These are phyloP conservation scores for Diplotaxis tenuifolia DNA, from an alignment of 345 rosid genomes.

Conservation along the genomic window DNA sequence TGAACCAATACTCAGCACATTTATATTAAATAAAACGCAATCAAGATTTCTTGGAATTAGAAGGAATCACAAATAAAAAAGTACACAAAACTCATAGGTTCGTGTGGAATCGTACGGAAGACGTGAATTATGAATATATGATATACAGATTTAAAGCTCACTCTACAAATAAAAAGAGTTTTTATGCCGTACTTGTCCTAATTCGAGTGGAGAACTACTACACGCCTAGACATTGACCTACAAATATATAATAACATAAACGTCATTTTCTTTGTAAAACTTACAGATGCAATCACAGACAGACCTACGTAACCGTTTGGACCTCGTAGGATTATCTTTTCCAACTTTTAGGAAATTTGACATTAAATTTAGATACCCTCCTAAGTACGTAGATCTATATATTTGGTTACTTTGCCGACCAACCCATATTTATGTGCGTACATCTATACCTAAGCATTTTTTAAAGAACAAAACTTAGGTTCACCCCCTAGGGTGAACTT, in stretches of 20 bases:
- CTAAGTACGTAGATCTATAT: not conserved
- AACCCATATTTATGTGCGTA: not conserved
- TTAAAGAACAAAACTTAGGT: too few species aligned
- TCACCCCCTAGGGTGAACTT: too few species aligned
- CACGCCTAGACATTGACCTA: constrained; percentile 17
- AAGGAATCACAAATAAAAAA: too few species aligned
- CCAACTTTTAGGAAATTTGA: constrained; percentile 5
- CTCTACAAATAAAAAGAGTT: not conserved
- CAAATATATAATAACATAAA: not conserved
- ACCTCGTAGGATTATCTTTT: constrained; percentile 11
- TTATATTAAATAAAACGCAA: not conserved
- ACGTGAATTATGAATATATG: constrained; percentile 8
- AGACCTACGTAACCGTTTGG: constrained; percentile 14
- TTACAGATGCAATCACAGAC: constrained; percentile 5
- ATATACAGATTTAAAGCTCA: constrained; percentile 1
- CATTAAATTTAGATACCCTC: constrained; percentile 6
- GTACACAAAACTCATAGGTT: not conserved
- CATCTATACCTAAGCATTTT: not conserved
- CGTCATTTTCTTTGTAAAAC: constrained; percentile 16
- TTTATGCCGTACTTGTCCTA: constrained; percentile 9
- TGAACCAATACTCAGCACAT: constrained; percentile 6
- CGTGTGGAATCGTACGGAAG: constrained; percentile 20
- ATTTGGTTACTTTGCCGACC: constrained; percentile 26
- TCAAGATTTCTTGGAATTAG: not conserved
- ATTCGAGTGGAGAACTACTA: constrained; percentile 25